A percentile compares a stretch with the other conserved stretches of the same genome.
phyloP scores from a whole-genome alignment of 257 asterid species.

The Oldenlandia corymbosa region DNA sequence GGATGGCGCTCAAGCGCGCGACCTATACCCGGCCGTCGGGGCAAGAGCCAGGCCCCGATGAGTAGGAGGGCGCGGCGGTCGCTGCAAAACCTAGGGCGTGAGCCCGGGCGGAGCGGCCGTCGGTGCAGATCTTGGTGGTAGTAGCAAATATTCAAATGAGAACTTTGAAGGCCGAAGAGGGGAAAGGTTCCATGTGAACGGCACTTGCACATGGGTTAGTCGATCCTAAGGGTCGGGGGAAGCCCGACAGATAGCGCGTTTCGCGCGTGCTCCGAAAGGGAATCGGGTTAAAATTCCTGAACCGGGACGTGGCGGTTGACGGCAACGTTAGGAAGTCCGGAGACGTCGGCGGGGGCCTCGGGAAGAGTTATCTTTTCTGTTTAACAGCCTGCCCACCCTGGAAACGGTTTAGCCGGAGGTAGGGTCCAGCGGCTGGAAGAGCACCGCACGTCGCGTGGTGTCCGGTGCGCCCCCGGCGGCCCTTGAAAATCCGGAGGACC shows the following conservation, averaged over 20 bases:
- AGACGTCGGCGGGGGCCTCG: constrained; percentile 33
- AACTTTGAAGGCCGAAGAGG: constrained; percentile 7
- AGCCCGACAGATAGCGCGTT: background rate
- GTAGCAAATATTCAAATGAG: constrained; percentile 4
- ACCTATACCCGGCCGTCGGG: constrained; percentile 2
- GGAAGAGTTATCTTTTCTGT: constrained; percentile 48
- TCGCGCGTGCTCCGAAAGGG: constrained; percentile 4
- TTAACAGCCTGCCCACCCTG: constrained; percentile 53
- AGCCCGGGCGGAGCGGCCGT: constrained; percentile 3
- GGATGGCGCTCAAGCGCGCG: constrained; percentile 2
- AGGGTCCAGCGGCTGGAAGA: constrained; percentile 62
- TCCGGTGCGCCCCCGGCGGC: constrained; percentile 66
- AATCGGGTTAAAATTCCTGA: constrained; percentile 1
- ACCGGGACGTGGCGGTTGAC: constrained; percentile 2
- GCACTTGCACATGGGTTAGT: constrained; percentile 4
- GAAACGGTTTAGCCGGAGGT: constrained; percentile 50
- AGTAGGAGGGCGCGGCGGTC: constrained; percentile 4
- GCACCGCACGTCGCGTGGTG: constrained; percentile 73
- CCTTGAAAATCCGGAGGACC: constrained; percentile 61
- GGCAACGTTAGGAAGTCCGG: constrained; percentile 3
- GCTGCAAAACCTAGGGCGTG: background rate
- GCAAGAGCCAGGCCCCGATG: constrained; percentile 1
- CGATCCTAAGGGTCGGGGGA: constrained; percentile 6
- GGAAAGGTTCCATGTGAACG: constrained; percentile 7
- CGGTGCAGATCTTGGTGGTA: background rate